Evolutionary conservation across 2,329 filamentous ascomycete genomes (phyloP).

Genomic region (Aquanectria penicillioides): DNA sequence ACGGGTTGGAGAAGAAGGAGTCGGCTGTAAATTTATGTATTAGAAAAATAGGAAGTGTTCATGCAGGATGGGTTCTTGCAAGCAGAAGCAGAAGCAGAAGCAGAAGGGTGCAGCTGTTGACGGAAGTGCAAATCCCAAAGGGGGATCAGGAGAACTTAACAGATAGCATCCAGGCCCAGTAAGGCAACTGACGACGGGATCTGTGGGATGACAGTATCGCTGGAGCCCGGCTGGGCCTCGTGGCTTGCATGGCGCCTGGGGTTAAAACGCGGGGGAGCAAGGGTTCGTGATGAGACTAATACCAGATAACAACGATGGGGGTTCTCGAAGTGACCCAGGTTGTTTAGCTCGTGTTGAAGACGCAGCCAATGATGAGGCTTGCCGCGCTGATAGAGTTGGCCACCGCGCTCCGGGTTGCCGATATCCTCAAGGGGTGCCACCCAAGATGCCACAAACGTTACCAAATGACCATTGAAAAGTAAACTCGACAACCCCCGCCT

Average conservation of each 20-base stretch:
- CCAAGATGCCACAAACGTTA: not conserved
- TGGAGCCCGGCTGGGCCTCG: not conserved
- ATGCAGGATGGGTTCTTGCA: constrained; percentile 15
- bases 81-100: constrained; percentile 12
- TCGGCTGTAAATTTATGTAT: not conserved
- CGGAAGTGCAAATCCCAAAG: not conserved
- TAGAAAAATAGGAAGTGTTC: constrained; percentile 14
- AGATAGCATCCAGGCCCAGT: constrained; percentile 4
- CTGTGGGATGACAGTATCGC: constrained; percentile 12
- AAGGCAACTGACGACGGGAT: constrained; percentile 6
- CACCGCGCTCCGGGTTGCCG: constrained; percentile 24
- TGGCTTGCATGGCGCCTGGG: constrained; percentile 12
- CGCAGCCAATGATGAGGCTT: constrained; percentile 17
- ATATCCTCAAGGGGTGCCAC: constrained; percentile 2
- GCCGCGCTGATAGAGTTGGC: constrained; percentile 23
- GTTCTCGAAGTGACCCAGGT: constrained; percentile 15
- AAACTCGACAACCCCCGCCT: not conserved
- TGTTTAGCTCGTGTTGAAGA: not conserved
- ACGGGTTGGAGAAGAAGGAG: not conserved
- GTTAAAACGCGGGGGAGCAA: constrained; percentile 26
- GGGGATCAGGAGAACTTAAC: constrained; percentile 17
- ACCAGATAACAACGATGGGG: constrained; percentile 18
- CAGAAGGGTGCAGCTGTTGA: not conserved
- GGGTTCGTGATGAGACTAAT: not conserved
- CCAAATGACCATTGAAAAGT: constrained; percentile 14